Percentiles rank a stretch among this genome's conserved stretches.
phyloP scores from a whole-genome alignment of 768 basidiomycete genomes.

The Xanthoconium stramineum region DNA sequence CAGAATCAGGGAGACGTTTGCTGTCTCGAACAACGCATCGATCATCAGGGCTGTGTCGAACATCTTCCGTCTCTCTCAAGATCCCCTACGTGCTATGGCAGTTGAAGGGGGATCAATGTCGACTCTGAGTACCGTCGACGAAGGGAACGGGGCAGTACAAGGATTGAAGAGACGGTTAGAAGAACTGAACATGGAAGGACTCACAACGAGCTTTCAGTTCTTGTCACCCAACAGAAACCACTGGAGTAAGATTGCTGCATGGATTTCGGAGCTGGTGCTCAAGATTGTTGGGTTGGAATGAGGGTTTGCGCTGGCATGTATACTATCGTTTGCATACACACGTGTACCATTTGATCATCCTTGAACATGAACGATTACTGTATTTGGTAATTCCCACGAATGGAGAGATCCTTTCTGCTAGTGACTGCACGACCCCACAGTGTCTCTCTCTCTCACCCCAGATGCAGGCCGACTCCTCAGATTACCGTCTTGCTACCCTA shows the following conservation, averaged over 20 bases:
- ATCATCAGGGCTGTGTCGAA: conserved; percentile 72
- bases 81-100: conserved; percentile 40
- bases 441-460: conserved; percentile 6
- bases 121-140: conserved; percentile 63
- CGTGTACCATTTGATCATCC: not conserved
- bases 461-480: conserved; percentile 23
- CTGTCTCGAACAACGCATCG: conserved; percentile 64
- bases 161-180: conserved; percentile 58
- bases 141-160: conserved; percentile 37
- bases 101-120: conserved; percentile 54
- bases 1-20: conserved; percentile 67
- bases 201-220: conserved; percentile 73
- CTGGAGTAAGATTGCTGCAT: conserved; percentile 65
- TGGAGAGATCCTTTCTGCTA: not conserved
- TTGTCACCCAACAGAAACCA: conserved; percentile 51
- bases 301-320: conserved; percentile 14
- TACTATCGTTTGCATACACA: conserved; percentile 5
- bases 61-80: conserved; percentile 69
- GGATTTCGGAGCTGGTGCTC: conserved; percentile 64
- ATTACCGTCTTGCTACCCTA: conserved; percentile 43
- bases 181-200: conserved; percentile 68
- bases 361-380: not conserved
- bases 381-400: conserved; percentile 21
- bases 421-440: not conserved
- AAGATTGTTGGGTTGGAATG: conserved; percentile 44